Conservation (phyloP, 768 basidiomycete genomes). For the Psilocybe sp. region DNA sequence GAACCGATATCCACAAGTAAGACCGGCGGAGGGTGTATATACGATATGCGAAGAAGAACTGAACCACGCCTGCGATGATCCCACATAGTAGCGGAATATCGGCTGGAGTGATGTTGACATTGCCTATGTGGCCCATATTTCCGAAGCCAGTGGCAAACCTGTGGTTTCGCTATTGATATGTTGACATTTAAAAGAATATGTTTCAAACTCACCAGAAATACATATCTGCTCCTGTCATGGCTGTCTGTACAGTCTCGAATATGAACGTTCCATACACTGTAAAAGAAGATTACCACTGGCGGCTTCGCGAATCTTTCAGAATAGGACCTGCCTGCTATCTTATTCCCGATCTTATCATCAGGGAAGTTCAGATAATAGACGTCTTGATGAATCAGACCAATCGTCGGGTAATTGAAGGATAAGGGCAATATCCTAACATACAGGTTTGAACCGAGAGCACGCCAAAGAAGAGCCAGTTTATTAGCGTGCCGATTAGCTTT, state of each 20-base stretch:
- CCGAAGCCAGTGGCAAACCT: slow-evolving; percentile 18
- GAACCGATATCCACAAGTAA: slow-evolving; percentile 4
- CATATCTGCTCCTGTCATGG: slow-evolving; percentile 5
- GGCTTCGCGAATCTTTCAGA: background rate
- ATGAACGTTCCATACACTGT: slow-evolving; percentile 5
- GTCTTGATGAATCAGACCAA: background rate
- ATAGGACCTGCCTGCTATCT: background rate
- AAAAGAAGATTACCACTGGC: background rate
- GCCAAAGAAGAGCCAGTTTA: slow-evolving; percentile 9
- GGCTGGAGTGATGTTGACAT: slow-evolving; percentile 17
- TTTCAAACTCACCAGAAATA: slow-evolving; percentile 6
- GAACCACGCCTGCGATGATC: slow-evolving; percentile 16
- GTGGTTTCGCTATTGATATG: background rate
- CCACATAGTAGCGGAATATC: slow-evolving; percentile 16
- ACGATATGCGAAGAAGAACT: slow-evolving; percentile 18
- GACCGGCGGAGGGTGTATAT: slow-evolving; percentile 11
- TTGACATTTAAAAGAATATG: background rate
- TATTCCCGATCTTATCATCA: slow-evolving; percentile 7
- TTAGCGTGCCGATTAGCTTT: slow-evolving; percentile 8
- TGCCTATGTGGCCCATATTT: slow-evolving; percentile 8
- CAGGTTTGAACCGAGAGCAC: slow-evolving; percentile 8
- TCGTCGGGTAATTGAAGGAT: no score
- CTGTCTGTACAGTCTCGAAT: slow-evolving; percentile 10
- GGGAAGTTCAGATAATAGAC: slow-evolving; percentile 10
- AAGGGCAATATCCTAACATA: background rate